Evolutionary conservation across 108 stramenopile genomes (phyloP).

Genomic region (Licmophora abbreviata): DNA sequence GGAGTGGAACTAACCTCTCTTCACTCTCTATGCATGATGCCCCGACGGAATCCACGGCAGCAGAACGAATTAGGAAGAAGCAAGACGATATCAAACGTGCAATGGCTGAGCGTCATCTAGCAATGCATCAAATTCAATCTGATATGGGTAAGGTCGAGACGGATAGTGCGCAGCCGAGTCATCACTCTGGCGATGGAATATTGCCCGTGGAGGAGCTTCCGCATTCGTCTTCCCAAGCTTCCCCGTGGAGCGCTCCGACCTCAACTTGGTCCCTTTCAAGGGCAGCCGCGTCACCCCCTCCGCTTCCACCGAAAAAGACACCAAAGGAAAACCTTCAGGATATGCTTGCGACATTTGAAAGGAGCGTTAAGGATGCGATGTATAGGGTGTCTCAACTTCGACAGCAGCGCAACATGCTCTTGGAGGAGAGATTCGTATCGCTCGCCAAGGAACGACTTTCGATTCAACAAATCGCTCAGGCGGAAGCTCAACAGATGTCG

Average conservation of each 20-base stretch:
- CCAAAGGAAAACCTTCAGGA: slow-evolving; percentile 13
- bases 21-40: not conserved
- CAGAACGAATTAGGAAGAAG: slow-evolving; percentile 17
- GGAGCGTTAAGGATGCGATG: slow-evolving; percentile 20
- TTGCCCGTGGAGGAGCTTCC: not conserved
- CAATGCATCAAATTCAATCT: slow-evolving; percentile 4
- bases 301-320: slow-evolving; percentile 9
- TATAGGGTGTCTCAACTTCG: slow-evolving; percentile 17
- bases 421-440: slow-evolving; percentile 42
- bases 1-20: not conserved
- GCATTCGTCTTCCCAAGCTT: not conserved
- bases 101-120: slow-evolving; percentile 19
- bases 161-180: not conserved
- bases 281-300: slow-evolving; percentile 1
- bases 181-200: not conserved
- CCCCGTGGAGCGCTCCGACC: too few species aligned
- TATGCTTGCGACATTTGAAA: slow-evolving; percentile 11
- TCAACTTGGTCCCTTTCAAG: not conserved
- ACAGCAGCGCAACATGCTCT: slow-evolving; percentile 25
- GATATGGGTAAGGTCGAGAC: not conserved
- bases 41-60: too few species aligned
- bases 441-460: slow-evolving; percentile 45
- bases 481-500: slow-evolving; percentile 48
- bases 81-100: slow-evolving; percentile 28
- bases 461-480: slow-evolving; percentile 51